Evolutionary conservation across 371 early-diverging fungal species (phyloP), one percentile per base, ranked within the genome.

Genomic region (Mortierella sp.): DNA sequence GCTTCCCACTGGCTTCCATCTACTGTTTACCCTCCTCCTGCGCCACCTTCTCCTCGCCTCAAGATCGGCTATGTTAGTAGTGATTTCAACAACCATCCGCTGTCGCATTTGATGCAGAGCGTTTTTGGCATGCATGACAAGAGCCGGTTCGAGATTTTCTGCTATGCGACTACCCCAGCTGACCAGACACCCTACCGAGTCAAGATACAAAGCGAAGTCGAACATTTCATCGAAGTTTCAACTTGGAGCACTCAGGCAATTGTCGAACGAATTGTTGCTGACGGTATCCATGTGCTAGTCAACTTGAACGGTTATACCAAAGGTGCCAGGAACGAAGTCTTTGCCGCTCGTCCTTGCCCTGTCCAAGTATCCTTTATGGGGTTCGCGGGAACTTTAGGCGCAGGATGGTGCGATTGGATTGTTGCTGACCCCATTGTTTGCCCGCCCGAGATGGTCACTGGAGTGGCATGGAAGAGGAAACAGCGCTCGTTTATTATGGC

Each of bases 221-320:
- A 95, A 58, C 85, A 88, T 53, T 96, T 97, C 76, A 31, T 93
- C 3, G 94, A 96, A 79, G 94, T 95, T 2, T 87, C 90, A 0
- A 77, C 84, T 1, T 94, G 95, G 94, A 84, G 91, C 15, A 88
- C 90, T 35, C 89, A 93, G 68, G 90, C 89, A n/a, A 91, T 96
- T 55, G 90, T 94, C 12, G 93, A 94, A 63, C 89, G 86, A 19
- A 87, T 97, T 47, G 75, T 86, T 3, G 78, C 70, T 3, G 97
- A 97, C 68, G 89, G 91, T 26, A 94, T 96, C 64, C 97, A 97
- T 76, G 87, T 97, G 5, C 84, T 97, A 31, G 88, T 94, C 66
- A 96, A 97, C 66, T 83, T 97, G 65, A 97, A 97, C 78, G 98
- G 98, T 3, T 96, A 97, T 79, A 97, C 97, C 22, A 96, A 96